These are phyloP conservation scores for Euphorbia lathyris DNA, from an alignment of 345 rosid genomes.

Conservation along the genomic window DNA sequence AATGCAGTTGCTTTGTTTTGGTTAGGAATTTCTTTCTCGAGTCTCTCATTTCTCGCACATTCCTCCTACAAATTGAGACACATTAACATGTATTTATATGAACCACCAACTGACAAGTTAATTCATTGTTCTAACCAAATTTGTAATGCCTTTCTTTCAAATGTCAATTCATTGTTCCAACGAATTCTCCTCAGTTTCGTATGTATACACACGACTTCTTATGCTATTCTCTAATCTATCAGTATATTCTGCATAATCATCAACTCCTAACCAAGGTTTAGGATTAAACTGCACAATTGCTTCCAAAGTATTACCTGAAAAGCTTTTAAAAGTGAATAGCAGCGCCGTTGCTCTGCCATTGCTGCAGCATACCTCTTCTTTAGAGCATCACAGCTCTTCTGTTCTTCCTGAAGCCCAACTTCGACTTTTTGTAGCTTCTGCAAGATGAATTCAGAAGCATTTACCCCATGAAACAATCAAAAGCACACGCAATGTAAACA, in stretches of 20 bases:
- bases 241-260: not conserved
- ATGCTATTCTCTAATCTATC: not conserved
- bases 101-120: not conserved
- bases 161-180: not conserved
- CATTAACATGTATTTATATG: not conserved
- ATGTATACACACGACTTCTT: not conserved
- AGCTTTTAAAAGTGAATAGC: conserved; percentile 50
- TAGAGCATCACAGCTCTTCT: conserved; percentile 46
- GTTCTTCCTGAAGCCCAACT: conserved; percentile 58
- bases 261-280: not conserved
- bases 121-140: not conserved
- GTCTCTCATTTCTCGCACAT: conserved; percentile 47
- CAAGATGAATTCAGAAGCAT: conserved; percentile 14
- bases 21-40: conserved; percentile 21
- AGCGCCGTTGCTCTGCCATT: conserved; percentile 55
- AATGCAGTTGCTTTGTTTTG: conserved; percentile 5
- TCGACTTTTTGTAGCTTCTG: conserved; percentile 79
- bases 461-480: conserved; percentile 9
- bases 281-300: not conserved
- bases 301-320: conserved; percentile 53
- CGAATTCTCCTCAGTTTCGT: not conserved
- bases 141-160: not conserved
- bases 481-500: not conserved
- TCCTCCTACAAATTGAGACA: conserved; percentile 43
- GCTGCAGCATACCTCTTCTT: conserved; percentile 60